These are phyloP conservation scores for Hypomyces rosellus DNA, from an alignment of 2,329 filamentous ascomycete genomes.

Conservation along the genomic window DNA sequence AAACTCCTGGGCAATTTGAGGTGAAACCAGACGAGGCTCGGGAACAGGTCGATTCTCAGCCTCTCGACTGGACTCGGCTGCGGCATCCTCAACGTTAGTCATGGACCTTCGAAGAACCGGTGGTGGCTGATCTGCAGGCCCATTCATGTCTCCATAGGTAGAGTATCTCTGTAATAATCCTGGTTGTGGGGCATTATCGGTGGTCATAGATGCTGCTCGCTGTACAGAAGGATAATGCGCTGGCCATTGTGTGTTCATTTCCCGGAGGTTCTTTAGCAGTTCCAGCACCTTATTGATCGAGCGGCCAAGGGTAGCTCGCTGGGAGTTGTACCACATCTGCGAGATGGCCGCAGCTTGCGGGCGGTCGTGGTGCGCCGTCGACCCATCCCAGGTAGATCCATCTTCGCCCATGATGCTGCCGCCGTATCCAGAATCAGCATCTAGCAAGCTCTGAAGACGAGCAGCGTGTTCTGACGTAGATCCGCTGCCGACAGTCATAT, in stretches of 20 bases:
- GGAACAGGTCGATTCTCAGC: constrained; percentile 54
- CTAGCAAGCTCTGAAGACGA: constrained; percentile 72
- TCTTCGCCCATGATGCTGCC: constrained; percentile 67
- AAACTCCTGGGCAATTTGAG: constrained; percentile 92
- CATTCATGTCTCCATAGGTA: constrained; percentile 42
- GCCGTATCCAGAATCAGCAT: constrained; percentile 87
- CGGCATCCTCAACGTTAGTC: constrained; percentile 54
- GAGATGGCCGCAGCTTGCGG: constrained; percentile 75
- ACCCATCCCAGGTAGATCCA: constrained; percentile 33
- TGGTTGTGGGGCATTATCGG: constrained; percentile 49
- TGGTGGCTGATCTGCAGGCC: constrained; percentile 24
- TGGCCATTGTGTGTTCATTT: constrained; percentile 88
- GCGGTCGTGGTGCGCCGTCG: constrained; percentile 32
- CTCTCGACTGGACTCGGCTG: constrained; percentile 66
- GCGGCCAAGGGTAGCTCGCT: constrained; percentile 77
- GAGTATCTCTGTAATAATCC: constrained; percentile 59
- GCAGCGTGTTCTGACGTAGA: constrained; percentile 75
- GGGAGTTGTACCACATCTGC: constrained; percentile 92
- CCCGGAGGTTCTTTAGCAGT: constrained; percentile 72
- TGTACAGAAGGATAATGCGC: constrained; percentile 89
- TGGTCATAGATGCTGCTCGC: constrained; percentile 40
- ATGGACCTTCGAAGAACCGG: constrained; percentile 61
- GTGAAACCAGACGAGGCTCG: constrained; percentile 81
- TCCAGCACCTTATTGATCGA: constrained; percentile 85
- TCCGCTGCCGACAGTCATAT: constrained; percentile 84